Base-by-base conservation (phyloP, 73 alveolate species). In the Paramecium pentaurelia region DNA sequence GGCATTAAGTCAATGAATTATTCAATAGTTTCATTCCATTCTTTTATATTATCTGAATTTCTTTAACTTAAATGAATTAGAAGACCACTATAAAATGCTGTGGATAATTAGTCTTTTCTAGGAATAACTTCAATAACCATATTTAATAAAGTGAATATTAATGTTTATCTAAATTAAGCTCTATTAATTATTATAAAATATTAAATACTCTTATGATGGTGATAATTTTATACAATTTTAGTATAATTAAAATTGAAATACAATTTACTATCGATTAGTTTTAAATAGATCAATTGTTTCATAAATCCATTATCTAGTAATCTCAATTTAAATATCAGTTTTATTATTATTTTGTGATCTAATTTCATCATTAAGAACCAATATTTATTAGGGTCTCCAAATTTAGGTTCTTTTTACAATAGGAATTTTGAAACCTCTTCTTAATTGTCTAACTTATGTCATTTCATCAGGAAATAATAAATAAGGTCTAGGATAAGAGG, bases 401-500 rank as follows among this genome's bases (percentile, higher is more conserved):
- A 42, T 25, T 20, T 45, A 12, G 8, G 45, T 18, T 8, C 91
- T 80, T 80, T 80, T 80, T 4, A 80, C 75, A 20, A 80, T 44
- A 25, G 91, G 91, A 22, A 80, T 80, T 36, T 80, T 80, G 51
- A 80, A 80, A n/a, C 73, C 34, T 47, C 51, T 80, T 80, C 91
- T 80, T 6, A 44, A n/a, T 45, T 42, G 49, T 47, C 58, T 80
- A 1, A 80, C 58, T 20, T 40, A 25, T 10, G 71, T 27, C 75
- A 80, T 45, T 27, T 80, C 91, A 42, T 80, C 91, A 20, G 75
- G 44, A 80, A 80, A 80, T 9, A 80, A 36, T 12, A 45, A 80
- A 80, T 80, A 80, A n/a, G 91, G 91, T 47, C 91, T 42, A 25
- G 91, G 91, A 47, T 80, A 80, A 6, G 91, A 80, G 3, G 47